These are phyloP conservation scores for Meredithiella fracta DNA, from an alignment of 2,329 filamentous ascomycete species.

Conservation along the genomic window DNA sequence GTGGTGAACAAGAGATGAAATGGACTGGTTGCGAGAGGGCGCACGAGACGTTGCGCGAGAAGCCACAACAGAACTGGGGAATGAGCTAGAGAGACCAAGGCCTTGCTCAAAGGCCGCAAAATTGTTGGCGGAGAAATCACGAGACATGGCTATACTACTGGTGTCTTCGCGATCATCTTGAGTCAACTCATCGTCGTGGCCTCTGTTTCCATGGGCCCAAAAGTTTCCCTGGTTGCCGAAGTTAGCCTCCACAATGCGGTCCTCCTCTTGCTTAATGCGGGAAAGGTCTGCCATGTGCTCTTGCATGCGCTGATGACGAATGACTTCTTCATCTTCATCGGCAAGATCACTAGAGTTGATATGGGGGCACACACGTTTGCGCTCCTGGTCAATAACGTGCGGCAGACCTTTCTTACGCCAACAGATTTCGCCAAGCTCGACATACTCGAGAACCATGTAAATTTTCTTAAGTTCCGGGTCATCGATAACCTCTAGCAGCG, in stretches of 20 bases:
- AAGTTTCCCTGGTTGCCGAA: slow-evolving; percentile 65
- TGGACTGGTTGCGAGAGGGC: slow-evolving; percentile 32
- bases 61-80: slow-evolving; percentile 24
- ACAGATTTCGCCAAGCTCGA: slow-evolving; percentile 81
- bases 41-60: slow-evolving; percentile 29
- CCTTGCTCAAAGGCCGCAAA: slow-evolving; percentile 22
- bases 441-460: slow-evolving; percentile 92
- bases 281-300: slow-evolving; percentile 42
- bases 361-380: slow-evolving; percentile 47
- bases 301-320: slow-evolving; percentile 42
- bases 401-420: slow-evolving; percentile 83
- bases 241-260: slow-evolving; percentile 24
- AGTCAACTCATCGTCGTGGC: background rate
- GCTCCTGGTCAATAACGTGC: slow-evolving; percentile 70
- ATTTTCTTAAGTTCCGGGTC: slow-evolving; percentile 94
- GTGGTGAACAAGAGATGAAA: slow-evolving; percentile 22
- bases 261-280: slow-evolving; percentile 36
- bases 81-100: slow-evolving; percentile 18
- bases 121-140: slow-evolving; percentile 27
- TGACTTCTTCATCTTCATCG: slow-evolving; percentile 33
- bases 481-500: slow-evolving; percentile 89
- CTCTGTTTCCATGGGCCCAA: background rate
- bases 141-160: slow-evolving; percentile 25
- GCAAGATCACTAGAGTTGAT: background rate
- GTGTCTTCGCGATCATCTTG: slow-evolving; percentile 26